These are phyloP conservation scores for Nannizziopsis barbatae DNA, from an alignment of 2,329 filamentous ascomycete genomes.

Conservation along the genomic window DNA sequence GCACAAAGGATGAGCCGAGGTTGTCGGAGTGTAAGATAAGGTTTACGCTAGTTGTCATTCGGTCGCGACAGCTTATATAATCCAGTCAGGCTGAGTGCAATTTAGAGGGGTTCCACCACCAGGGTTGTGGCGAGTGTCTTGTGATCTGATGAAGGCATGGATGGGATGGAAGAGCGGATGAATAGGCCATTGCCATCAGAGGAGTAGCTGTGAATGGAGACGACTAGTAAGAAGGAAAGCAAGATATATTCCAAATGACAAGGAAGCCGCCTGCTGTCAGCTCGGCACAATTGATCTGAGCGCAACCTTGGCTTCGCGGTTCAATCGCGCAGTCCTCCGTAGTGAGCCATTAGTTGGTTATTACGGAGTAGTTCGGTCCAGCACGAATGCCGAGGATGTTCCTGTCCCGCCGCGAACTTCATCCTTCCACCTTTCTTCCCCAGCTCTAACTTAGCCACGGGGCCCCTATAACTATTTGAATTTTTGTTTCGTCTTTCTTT, in stretches of 20 bases:
- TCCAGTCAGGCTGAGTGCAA: background rate
- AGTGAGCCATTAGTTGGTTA: too few species aligned
- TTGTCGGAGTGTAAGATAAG: background rate
- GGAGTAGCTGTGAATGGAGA: too few species aligned
- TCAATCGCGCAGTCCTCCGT: too few species aligned
- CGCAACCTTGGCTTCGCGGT: too few species aligned
- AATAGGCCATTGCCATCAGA: background rate
- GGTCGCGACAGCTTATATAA: background rate
- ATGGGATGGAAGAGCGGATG: background rate
- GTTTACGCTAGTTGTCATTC: background rate
- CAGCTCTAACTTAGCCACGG: constrained; percentile 11
- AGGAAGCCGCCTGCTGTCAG: too few species aligned
- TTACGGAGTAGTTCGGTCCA: too few species aligned
- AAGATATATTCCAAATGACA: too few species aligned
- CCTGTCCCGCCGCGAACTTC: constrained; percentile 3
- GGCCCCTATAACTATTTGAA: constrained; percentile 3
- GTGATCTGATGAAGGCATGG: background rate
- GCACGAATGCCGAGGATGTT: too few species aligned
- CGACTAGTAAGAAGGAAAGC: too few species aligned
- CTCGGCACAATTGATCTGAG: too few species aligned
- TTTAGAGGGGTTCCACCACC: background rate
- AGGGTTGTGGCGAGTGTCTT: background rate
- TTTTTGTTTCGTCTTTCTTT: constrained; percentile 9
- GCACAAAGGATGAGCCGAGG: background rate
- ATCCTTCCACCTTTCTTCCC: constrained; percentile 15